Conservation (phyloP, 495 filamentous ascomycete species). For the Trichoderma erinaceum region DNA sequence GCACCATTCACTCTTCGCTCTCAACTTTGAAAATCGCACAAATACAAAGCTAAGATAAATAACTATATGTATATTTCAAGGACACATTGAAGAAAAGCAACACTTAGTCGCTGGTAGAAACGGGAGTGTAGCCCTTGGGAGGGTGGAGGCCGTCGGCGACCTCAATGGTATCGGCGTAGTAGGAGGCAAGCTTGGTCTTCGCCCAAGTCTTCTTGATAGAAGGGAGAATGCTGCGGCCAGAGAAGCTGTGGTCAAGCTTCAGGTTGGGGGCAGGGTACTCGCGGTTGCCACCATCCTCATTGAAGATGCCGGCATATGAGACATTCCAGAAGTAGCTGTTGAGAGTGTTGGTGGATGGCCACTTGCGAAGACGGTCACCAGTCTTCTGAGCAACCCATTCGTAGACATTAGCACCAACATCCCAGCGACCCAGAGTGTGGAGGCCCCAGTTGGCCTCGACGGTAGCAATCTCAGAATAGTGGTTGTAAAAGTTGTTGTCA, state of each 20-base stretch:
- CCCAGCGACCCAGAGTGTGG: conserved; percentile 42
- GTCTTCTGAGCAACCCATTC: conserved; percentile 38
- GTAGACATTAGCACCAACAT: conserved; percentile 52
- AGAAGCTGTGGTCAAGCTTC: conserved; percentile 17
- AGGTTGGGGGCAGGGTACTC: conserved; percentile 33
- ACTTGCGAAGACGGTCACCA: conserved; percentile 22
- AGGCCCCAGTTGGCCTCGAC: conserved; percentile 56
- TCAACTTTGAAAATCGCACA: background rate
- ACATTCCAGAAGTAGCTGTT: conserved; percentile 33
- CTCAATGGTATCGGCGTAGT: conserved; percentile 35
- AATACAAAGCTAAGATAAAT: background rate
- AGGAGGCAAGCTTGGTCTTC: conserved; percentile 26
- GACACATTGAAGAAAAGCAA: background rate
- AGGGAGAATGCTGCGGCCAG: conserved; percentile 34
- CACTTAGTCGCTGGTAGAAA: background rate
- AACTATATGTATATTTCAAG: background rate
- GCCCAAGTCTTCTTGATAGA: conserved; percentile 34
- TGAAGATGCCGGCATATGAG: conserved; percentile 43
- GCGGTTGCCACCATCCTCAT: conserved; percentile 25
- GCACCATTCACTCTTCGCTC: background rate
- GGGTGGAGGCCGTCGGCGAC: conserved; percentile 37
- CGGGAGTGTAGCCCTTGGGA: conserved; percentile 24
- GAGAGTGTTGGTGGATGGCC: background rate
- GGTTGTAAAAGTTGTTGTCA: conserved; percentile 63
- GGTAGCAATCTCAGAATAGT: conserved; percentile 63